Percentiles rank a stretch among this genome's conserved stretches.
These are phyloP conservation scores for Cardamine resedifolia DNA, from an alignment of 345 rosid genomes.

Conservation along the genomic window DNA sequence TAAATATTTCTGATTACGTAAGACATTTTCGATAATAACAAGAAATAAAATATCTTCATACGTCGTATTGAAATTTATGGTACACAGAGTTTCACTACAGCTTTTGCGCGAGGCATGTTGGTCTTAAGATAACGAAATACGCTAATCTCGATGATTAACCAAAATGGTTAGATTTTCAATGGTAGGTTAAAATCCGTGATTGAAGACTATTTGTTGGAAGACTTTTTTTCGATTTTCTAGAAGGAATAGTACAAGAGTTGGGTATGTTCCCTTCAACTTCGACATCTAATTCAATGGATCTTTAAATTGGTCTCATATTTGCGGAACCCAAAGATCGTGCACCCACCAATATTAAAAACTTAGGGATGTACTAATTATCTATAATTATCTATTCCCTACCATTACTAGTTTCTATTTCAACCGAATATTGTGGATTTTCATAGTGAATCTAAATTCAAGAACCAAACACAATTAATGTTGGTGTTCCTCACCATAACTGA, in stretches of 20 bases:
- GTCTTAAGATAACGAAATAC: conserved; percentile 5
- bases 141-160: conserved; percentile 21
- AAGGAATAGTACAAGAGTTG: conserved; percentile 1
- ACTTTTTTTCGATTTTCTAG: conserved; percentile 14
- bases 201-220: conserved; percentile 12
- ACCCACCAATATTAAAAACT: neutral
- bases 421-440: neutral
- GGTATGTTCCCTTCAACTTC: conserved; percentile 28
- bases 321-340: conserved; percentile 8
- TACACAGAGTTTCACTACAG: neutral
- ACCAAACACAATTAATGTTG: neutral
- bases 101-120: conserved; percentile 23
- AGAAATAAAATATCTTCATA: neutral
- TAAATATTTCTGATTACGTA: neutral
- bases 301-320: conserved; percentile 11
- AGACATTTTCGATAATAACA: neutral
- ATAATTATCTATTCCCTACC: neutral
- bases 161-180: neutral
- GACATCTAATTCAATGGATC: conserved; percentile 28
- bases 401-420: conserved; percentile 1
- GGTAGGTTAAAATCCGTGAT: conserved; percentile 5
- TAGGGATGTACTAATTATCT: neutral
- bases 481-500: neutral
- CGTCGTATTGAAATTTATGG: neutral
- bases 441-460: neutral